A percentile compares a stretch with the other conserved stretches of the same genome.
phyloP scores from a whole-genome alignment of 169 alveolate species.

The Plasmodium blacklocki region DNA sequence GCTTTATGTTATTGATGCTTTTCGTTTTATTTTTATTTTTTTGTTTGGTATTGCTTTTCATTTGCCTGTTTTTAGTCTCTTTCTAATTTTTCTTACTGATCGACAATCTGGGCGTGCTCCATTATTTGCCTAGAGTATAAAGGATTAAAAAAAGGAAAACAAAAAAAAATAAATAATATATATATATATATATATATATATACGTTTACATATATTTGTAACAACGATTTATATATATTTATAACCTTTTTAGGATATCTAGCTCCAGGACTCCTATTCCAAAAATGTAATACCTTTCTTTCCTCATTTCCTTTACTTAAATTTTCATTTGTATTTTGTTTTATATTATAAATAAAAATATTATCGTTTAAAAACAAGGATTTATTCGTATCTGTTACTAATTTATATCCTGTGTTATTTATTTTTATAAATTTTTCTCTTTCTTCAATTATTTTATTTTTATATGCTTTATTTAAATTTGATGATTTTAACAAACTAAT shows the following conservation, averaged over 20 bases:
- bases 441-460: too few relatives aligned
- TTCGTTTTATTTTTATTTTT: too few relatives aligned
- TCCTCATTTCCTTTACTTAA: conserved; percentile 11
- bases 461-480: too few relatives aligned
- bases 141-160: neutral
- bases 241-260: conserved; percentile 75
- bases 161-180: neutral
- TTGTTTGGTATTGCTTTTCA: neutral
- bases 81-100: conserved; percentile 73
- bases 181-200: neutral
- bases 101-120: conserved; percentile 79
- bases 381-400: too few relatives aligned
- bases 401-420: too few relatives aligned
- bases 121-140: conserved; percentile 50
- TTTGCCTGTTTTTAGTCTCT: conserved; percentile 73
- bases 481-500: too few relatives aligned
- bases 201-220: conserved; percentile 1
- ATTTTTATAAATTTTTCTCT: too few relatives aligned
- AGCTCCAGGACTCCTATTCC: conserved; percentile 78
- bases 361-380: conserved; percentile 35
- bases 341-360: conserved; percentile 36
- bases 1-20: too few relatives aligned
- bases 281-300: conserved; percentile 24
- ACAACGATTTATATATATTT: neutral
- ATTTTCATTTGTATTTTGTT: neutral